phyloP scores from a whole-genome alignment of 2,329 filamentous ascomycete species.

The Sporothrix luriei region DNA sequence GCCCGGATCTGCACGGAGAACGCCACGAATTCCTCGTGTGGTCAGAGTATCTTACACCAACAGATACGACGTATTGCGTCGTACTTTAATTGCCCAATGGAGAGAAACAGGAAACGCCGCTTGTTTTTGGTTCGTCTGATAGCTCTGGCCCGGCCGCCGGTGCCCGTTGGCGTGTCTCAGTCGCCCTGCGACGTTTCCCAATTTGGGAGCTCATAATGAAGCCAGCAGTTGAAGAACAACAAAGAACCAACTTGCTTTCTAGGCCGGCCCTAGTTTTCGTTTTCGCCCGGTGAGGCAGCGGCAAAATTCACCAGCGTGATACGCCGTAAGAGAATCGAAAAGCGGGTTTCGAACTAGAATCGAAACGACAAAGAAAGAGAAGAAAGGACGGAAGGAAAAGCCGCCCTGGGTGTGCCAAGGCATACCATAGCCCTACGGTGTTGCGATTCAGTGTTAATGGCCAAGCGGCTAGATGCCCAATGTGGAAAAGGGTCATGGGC shows the following conservation, averaged over 20 bases:
- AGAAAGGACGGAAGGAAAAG: not conserved
- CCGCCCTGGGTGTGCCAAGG: not conserved
- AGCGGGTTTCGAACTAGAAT: not conserved
- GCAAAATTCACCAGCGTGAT: not conserved
- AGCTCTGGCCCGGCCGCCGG: slow-evolving; percentile 16
- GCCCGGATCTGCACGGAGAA: not conserved
- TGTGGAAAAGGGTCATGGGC: slow-evolving; percentile 8
- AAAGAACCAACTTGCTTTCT: not conserved
- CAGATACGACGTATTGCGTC: not conserved
- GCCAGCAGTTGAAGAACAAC: not conserved
- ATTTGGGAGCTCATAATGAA: not conserved
- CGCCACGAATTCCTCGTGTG: not conserved
- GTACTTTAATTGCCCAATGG: not conserved
- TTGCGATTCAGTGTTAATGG: not conserved
- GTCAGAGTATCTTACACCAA: not conserved
- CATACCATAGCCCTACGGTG: slow-evolving; percentile 10
- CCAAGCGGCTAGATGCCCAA: slow-evolving; percentile 12
- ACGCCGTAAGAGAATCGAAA: no score
- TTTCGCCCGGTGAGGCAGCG: not conserved
- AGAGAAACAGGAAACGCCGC: not conserved
- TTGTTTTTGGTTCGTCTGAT: not conserved
- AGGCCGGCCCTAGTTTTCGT: slow-evolving; percentile 9
- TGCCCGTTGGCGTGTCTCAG: slow-evolving; percentile 18
- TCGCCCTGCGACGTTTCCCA: not conserved
- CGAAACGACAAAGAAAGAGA: not conserved